These are phyloP conservation scores for Malania oleifera DNA, from an alignment of 164 flowering plant species.

Conservation along the genomic window DNA sequence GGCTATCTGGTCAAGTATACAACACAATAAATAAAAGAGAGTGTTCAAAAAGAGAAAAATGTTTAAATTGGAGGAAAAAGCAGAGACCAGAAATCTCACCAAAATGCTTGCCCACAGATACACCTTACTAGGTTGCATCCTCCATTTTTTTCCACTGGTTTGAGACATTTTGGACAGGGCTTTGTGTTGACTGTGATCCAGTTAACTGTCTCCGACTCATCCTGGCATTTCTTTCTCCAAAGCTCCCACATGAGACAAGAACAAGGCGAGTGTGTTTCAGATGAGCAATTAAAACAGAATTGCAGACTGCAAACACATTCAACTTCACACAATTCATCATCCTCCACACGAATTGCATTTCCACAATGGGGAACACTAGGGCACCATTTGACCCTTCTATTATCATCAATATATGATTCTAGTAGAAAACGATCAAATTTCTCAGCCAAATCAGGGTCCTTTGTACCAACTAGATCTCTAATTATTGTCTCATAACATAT, in stretches of 20 bases:
- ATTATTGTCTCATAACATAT: constrained; percentile 78
- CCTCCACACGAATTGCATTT: constrained; percentile 82
- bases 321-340: constrained; percentile 66
- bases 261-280: constrained; percentile 92
- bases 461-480: constrained; percentile 52
- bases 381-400: constrained; percentile 86
- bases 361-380: constrained; percentile 96
- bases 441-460: constrained; percentile 58
- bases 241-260: constrained; percentile 90
- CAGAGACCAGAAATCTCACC: constrained; percentile 40
- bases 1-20: no score
- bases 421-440: constrained; percentile 78
- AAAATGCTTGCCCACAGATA: constrained; percentile 74
- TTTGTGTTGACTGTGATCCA: constrained; percentile 85
- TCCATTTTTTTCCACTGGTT: constrained; percentile 87
- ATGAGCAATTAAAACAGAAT: constrained; percentile 80
- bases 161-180: constrained; percentile 83
- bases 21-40: no score
- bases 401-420: constrained; percentile 85
- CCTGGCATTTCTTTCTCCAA: constrained; percentile 72
- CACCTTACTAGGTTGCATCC: constrained; percentile 82
- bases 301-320: constrained; percentile 82
- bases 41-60: no score
- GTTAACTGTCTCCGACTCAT: constrained; percentile 78
- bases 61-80: neutral